Evolutionary conservation across 2,329 filamentous ascomycete species (phyloP), one percentile per base, ranked within the genome.

Genomic region (Sporothrix protearum): DNA sequence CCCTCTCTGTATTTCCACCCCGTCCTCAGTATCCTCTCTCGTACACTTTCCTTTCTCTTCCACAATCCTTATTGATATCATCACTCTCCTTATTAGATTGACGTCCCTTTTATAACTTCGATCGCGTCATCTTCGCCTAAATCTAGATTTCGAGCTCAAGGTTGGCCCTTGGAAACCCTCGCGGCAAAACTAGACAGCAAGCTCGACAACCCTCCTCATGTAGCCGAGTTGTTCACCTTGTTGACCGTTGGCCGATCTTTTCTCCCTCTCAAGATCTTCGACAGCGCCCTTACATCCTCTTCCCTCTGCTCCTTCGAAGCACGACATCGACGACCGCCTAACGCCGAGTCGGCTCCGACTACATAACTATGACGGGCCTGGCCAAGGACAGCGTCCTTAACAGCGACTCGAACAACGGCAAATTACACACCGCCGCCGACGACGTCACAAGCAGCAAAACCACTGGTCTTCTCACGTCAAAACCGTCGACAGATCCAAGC

Each of bases 271-370:
- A 10, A 45, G 36, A 33, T 25, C 10, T 30, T 8, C 28, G 30
- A 22, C 30, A 42, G 12, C 51, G 6, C n/a, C 51, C 22, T 57
- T 12, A 5, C 7, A 42, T 7, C 22, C 25, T 12, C 25, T 14
- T 7, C 3, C 47, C 12, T 45, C 3, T 22, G 30, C n/a, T 57
- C n/a, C 67, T 12, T 57, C 53, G 30, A 30, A 57, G 61, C 57
- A 25, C 30, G n/a, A 39, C 42, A 64, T 71, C 33, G 33, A 42
- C 30, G 7, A 14, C 19, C 30, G n/a, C 33, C 30, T 51, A 68
- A 36, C 61, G 63, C 70, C 70, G 70, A 63, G 49, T 68, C 14
- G 51, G 63, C 42, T 71, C 45, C 64, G 64, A 68, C 33, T 25
- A 10, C 42, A 30, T 8, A 49, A 71, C 7, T 28, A 71, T 71